These are phyloP conservation scores for Alternaria tenuissima DNA, from an alignment of 2,329 filamentous ascomycete genomes.

Conservation along the genomic window DNA sequence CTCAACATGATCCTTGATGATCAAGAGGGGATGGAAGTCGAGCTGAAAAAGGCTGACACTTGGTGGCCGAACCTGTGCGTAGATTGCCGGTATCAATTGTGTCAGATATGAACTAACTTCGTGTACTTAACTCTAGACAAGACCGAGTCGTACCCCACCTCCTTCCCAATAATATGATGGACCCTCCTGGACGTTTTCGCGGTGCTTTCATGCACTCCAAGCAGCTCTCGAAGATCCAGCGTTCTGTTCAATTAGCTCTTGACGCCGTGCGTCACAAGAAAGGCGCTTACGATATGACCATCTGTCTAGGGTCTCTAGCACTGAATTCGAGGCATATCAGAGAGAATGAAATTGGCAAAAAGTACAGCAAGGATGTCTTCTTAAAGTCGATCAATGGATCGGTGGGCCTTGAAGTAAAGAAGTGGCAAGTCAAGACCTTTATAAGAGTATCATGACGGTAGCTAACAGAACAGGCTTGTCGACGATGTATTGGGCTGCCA, in stretches of 20 bases:
- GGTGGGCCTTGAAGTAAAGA: slow-evolving; percentile 27
- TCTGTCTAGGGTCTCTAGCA: slow-evolving; percentile 39
- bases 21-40: slow-evolving; percentile 32
- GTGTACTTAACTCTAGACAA: not conserved
- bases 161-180: slow-evolving; percentile 24
- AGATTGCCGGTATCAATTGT: not conserved
- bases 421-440: slow-evolving; percentile 28
- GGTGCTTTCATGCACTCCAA: slow-evolving; percentile 18
- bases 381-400: slow-evolving; percentile 20
- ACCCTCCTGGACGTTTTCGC: slow-evolving; percentile 33
- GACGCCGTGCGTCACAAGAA: slow-evolving; percentile 33
- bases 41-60: slow-evolving; percentile 21
- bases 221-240: slow-evolving; percentile 27
- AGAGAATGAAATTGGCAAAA: slow-evolving; percentile 21
- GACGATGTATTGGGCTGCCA: slow-evolving; percentile 26
- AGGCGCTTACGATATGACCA: slow-evolving; percentile 37
- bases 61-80: slow-evolving; percentile 39
- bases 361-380: slow-evolving; percentile 22
- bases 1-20: slow-evolving; percentile 40
- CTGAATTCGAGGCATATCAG: slow-evolving; percentile 25
- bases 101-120: not conserved
- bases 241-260: slow-evolving; percentile 26
- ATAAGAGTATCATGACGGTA: not conserved
- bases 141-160: slow-evolving; percentile 31
- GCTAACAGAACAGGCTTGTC: slow-evolving; percentile 28